A percentile compares a stretch with the other conserved stretches of the same genome.
phyloP scores from a whole-genome alignment of 2,329 filamentous ascomycete genomes.

The Diplodia scrobiculata region DNA sequence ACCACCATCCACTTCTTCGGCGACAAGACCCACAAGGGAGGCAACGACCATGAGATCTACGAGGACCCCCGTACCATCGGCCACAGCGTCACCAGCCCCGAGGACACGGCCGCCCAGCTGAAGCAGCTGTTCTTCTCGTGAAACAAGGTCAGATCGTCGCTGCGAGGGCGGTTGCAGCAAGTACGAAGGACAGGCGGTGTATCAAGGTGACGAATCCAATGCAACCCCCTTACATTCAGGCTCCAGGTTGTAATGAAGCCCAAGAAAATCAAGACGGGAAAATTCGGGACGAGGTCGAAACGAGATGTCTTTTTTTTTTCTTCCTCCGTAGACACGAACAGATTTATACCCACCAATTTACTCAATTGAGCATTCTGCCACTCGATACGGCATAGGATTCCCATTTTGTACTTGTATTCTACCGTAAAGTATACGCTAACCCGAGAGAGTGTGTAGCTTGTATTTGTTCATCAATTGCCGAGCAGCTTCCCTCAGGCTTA shows the following conservation, averaged over 20 bases:
- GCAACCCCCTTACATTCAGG: background rate
- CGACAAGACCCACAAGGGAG: slow-evolving; percentile 88
- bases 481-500: no score
- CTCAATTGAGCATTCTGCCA: background rate
- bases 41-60: slow-evolving; percentile 96
- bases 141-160: no score
- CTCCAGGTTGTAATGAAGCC: no score
- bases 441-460: no score
- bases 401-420: no score
- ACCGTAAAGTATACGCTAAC: no score
- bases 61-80: slow-evolving; percentile 77
- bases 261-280: background rate
- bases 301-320: background rate
- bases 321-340: background rate
- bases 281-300: background rate
- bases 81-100: slow-evolving; percentile 77
- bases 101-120: slow-evolving; percentile 77
- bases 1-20: slow-evolving; percentile 96
- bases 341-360: background rate
- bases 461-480: no score
- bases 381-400: no score
- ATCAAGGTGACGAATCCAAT: no score
- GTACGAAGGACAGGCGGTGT: background rate
- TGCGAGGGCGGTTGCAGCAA: background rate
- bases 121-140: slow-evolving; percentile 69